Conservation (phyloP, 1,284 basidiomycete species). For the Cutaneotrichosporon sp. region DNA sequence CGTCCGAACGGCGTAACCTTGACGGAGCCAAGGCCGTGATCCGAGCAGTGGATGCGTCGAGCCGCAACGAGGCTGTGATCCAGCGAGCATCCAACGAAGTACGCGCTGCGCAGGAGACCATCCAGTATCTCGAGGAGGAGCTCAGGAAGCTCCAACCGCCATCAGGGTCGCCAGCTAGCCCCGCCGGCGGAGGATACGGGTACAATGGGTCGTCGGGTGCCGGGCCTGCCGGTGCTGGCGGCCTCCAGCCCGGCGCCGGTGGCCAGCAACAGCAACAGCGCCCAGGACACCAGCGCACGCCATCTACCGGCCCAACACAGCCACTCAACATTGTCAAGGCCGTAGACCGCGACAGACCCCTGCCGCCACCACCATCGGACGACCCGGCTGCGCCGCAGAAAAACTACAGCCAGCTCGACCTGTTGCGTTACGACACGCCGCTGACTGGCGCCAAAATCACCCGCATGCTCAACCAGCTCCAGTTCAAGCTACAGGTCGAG, state of each 20-base stretch:
- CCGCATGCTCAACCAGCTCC: conserved; percentile 95
- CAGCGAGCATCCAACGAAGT: conserved; percentile 49
- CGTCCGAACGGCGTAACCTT: conserved; percentile 45
- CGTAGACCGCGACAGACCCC: conserved; percentile 6
- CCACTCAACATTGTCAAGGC: conserved; percentile 10
- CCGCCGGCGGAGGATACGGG: neutral
- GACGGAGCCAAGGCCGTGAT: conserved; percentile 48
- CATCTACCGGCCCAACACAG: neutral
- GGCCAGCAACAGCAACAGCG: neutral
- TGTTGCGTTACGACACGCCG: conserved; percentile 96
- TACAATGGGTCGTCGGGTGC: conserved; percentile 3
- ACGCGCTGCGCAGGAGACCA: conserved; percentile 43
- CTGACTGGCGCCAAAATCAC: conserved; percentile 95
- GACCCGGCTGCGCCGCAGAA: conserved; percentile 22
- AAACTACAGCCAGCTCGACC: conserved; percentile 56
- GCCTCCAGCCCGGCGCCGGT: neutral
- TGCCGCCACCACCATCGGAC: conserved; percentile 8
- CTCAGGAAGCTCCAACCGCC: conserved; percentile 37
- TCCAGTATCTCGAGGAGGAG: conserved; percentile 47
- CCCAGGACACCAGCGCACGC: neutral
- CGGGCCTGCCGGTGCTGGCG: neutral
- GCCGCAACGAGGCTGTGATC: conserved; percentile 47
- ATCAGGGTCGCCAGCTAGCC: neutral
- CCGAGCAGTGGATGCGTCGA: conserved; percentile 46
- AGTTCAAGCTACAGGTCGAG: conserved; percentile 98